Percentiles rank a stretch among this genome's conserved stretches.
phyloP scores from a whole-genome alignment of 805 yeast genomes.

The Kuraishia borneana region DNA sequence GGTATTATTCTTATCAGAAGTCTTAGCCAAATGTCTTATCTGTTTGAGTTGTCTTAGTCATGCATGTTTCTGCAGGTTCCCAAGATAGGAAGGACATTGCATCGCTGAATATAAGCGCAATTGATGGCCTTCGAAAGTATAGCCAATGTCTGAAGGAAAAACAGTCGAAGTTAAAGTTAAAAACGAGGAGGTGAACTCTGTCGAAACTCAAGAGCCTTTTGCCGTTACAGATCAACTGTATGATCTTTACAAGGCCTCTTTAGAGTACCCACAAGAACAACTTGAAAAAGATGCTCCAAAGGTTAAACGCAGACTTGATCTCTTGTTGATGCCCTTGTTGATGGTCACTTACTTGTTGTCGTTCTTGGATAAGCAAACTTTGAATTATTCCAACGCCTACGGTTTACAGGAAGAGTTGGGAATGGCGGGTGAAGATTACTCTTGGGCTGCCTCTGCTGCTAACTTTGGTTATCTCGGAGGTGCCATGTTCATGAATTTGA shows the following conservation, averaged over 20 bases:
- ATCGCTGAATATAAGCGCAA: too few species aligned
- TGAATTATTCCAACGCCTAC: conserved; percentile 40
- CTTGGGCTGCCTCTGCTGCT: conserved; percentile 24
- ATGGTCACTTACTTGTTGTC: conserved; percentile 38
- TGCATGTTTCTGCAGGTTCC: too few species aligned
- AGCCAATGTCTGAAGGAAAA: too few species aligned
- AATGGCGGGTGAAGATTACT: conserved; percentile 28
- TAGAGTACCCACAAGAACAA: conserved; percentile 4
- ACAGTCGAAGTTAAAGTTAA: neutral
- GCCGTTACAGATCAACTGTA: neutral
- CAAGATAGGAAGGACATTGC: too few species aligned
- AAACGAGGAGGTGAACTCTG: neutral
- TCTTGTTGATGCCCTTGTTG: conserved; percentile 37
- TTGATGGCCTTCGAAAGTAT: too few species aligned
- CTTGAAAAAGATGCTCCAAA: conserved; percentile 3
- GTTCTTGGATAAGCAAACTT: conserved; percentile 50
- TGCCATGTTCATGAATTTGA: conserved; percentile 33
- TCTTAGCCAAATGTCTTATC: too few species aligned
- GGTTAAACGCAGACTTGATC: conserved; percentile 34
- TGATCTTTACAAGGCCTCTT: conserved; percentile 2
- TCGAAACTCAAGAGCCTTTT: neutral
- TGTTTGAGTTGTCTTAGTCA: too few species aligned
- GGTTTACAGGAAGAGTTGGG: conserved; percentile 32
- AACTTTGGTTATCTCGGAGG: conserved; percentile 51
- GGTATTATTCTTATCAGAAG: too few species aligned